Evolutionary conservation across 1,284 basidiomycete genomes (phyloP).

Genomic region (Cutaneotrichosporon sp.): DNA sequence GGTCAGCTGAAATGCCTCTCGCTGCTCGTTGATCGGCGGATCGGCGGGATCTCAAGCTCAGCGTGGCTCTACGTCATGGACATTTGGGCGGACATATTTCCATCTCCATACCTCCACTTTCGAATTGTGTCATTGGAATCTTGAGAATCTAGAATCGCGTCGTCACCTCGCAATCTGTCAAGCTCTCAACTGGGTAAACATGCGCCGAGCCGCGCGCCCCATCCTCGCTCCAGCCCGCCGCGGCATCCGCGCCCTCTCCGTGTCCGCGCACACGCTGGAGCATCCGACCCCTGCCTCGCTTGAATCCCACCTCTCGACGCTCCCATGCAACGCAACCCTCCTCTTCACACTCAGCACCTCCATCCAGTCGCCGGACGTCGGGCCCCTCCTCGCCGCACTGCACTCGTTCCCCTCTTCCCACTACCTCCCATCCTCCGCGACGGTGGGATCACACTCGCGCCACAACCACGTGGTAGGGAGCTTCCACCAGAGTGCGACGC

Average conservation of each 20-base stretch:
- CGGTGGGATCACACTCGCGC: background rate
- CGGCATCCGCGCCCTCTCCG: constrained; percentile 8
- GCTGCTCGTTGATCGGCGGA: background rate
- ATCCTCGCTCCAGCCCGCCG: background rate
- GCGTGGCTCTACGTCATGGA: background rate
- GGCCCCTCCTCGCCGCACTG: constrained; percentile 27
- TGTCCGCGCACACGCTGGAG: constrained; percentile 33
- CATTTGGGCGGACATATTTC: background rate
- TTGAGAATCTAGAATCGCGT: background rate
- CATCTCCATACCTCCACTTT: background rate
- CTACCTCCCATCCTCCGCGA: background rate
- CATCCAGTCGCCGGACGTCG: constrained; percentile 23
- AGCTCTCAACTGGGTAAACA: background rate
- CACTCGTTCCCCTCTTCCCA: constrained; percentile 12
- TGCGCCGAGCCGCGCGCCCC: background rate
- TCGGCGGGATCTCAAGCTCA: background rate
- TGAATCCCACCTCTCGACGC: background rate
- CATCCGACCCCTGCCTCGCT: constrained; percentile 21
- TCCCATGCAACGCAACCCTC: constrained; percentile 18
- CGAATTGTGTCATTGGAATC: background rate
- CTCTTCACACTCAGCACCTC: constrained; percentile 44
- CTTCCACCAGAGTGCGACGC: constrained; percentile 30
- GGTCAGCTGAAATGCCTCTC: background rate
- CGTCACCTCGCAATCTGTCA: background rate
- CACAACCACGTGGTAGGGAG: constrained; percentile 33